phyloP scores from a whole-genome alignment of 345 rosid genomes.

The Carallia brachiata region DNA sequence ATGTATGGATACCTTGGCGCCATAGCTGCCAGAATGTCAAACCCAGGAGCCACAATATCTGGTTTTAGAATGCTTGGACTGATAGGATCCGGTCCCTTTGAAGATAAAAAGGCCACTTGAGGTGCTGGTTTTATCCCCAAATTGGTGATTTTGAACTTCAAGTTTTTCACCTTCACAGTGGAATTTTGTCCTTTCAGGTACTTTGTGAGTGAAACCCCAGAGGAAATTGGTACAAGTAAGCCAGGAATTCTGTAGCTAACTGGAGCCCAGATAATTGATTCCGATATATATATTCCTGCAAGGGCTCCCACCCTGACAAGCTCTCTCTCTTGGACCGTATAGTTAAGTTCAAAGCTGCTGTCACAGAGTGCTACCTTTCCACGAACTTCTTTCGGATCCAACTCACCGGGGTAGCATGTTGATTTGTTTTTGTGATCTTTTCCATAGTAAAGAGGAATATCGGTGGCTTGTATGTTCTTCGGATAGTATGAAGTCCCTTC shows the following conservation, averaged over 20 bases:
- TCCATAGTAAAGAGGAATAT: slow-evolving; percentile 32
- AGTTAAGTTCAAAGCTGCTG: neutral
- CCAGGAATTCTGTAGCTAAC: slow-evolving; percentile 26
- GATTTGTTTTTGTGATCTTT: slow-evolving; percentile 22
- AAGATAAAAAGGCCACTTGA: slow-evolving; percentile 56
- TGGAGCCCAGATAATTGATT: slow-evolving; percentile 6
- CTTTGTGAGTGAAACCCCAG: slow-evolving; percentile 14
- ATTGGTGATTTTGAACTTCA: slow-evolving; percentile 33
- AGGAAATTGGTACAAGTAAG: slow-evolving; percentile 16
- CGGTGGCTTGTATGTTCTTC: slow-evolving; percentile 13
- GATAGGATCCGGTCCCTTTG: slow-evolving; percentile 58
- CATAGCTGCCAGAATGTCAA: neutral
- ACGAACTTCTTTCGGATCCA: slow-evolving; percentile 27
- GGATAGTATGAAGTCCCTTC: slow-evolving; percentile 40
- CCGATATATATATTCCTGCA: slow-evolving; percentile 33
- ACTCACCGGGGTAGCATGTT: slow-evolving; percentile 18
- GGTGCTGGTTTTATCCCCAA: slow-evolving; percentile 48
- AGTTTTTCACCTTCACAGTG: slow-evolving; percentile 24
- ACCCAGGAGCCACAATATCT: slow-evolving; percentile 48
- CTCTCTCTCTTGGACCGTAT: slow-evolving; percentile 18
- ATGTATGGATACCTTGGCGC: neutral
- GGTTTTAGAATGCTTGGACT: slow-evolving; percentile 40
- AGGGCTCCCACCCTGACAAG: slow-evolving; percentile 36
- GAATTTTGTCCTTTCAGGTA: neutral
- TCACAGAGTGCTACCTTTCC: slow-evolving; percentile 42